Conservation (phyloP, 2,329 filamentous ascomycete genomes). For the Sphaceloma murrayae region DNA sequence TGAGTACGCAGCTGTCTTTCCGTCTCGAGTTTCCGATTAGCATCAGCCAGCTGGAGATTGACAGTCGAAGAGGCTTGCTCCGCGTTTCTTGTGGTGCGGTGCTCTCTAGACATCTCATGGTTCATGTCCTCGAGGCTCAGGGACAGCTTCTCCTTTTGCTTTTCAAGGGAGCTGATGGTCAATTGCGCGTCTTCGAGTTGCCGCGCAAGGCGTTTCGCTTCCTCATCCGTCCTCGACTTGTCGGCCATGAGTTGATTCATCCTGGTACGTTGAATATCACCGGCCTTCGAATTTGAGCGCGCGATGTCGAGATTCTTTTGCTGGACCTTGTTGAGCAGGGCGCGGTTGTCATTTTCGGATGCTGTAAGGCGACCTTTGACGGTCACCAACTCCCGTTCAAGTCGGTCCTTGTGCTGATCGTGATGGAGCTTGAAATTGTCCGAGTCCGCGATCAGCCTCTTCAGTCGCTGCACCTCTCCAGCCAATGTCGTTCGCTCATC, state of each 20-base stretch:
- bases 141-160: conserved; percentile 86
- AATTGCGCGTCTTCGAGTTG: conserved; percentile 81
- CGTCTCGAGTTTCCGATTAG: conserved; percentile 80
- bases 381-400: conserved; percentile 83
- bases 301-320: conserved; percentile 97
- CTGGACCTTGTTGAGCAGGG: conserved; percentile 91
- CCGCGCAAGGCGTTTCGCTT: conserved; percentile 68
- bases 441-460: conserved; percentile 77
- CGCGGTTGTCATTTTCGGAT: conserved; percentile 92
- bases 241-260: conserved; percentile 69
- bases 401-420: conserved; percentile 86
- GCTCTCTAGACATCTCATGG: conserved; percentile 81
- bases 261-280: conserved; percentile 70
- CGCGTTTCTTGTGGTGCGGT: conserved; percentile 78
- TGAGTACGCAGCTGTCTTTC: conserved; percentile 78
- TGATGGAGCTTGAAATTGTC: conserved; percentile 82
- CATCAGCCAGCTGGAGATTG: conserved; percentile 76
- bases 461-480: conserved; percentile 72
- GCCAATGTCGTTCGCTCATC: conserved; percentile 67
- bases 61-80: conserved; percentile 77
- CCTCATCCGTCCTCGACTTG: conserved; percentile 73
- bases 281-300: conserved; percentile 74
- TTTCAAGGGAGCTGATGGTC: conserved; percentile 73
- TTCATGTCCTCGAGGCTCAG: conserved; percentile 84
- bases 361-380: conserved; percentile 81